Evolutionary conservation across 352 stramenopile species (phyloP).

Genomic region (Phytophthora parvispora): DNA sequence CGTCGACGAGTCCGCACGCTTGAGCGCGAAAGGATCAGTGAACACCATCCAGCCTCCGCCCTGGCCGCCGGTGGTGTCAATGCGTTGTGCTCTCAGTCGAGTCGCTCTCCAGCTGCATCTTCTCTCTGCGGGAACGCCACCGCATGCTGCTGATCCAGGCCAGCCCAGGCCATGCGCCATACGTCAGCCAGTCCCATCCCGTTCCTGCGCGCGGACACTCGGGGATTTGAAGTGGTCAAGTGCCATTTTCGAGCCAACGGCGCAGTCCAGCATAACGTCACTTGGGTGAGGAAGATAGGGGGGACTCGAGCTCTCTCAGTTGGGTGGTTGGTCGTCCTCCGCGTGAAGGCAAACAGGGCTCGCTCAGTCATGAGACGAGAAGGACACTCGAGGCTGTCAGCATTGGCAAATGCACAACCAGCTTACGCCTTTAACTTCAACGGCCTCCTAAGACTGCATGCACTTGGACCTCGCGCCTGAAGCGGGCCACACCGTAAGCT

Average conservation of each 20-base stretch:
- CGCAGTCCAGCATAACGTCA: slow-evolving; percentile 21
- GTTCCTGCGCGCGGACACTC: slow-evolving; percentile 11
- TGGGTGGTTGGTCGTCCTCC: neutral
- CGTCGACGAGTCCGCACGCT: slow-evolving; percentile 6
- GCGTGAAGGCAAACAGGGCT: slow-evolving; percentile 7
- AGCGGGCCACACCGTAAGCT: neutral
- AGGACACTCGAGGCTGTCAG: neutral
- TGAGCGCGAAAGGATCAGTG: slow-evolving; percentile 23
- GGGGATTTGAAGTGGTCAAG: slow-evolving; percentile 17
- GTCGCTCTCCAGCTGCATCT: slow-evolving; percentile 4
- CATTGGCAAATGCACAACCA: neutral
- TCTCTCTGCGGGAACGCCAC: slow-evolving; percentile 19
- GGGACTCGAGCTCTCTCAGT: neutral
- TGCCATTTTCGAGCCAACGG: neutral
- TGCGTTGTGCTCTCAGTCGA: slow-evolving; percentile 22
- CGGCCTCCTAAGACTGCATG: neutral
- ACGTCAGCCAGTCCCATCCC: slow-evolving; percentile 45
- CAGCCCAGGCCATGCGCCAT: slow-evolving; percentile 35
- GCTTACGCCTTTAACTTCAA: neutral
- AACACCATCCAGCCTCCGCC: slow-evolving; percentile 26
- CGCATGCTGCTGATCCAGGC: slow-evolving; percentile 19
- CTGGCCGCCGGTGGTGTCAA: slow-evolving; percentile 6
- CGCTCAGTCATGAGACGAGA: slow-evolving; percentile 4
- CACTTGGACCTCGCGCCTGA: slow-evolving; percentile 5
- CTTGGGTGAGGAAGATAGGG: slow-evolving; percentile 4